Evolutionary conservation across 2,329 filamentous ascomycete species (phyloP).

Genomic region (Calcarisporium arbuscula): DNA sequence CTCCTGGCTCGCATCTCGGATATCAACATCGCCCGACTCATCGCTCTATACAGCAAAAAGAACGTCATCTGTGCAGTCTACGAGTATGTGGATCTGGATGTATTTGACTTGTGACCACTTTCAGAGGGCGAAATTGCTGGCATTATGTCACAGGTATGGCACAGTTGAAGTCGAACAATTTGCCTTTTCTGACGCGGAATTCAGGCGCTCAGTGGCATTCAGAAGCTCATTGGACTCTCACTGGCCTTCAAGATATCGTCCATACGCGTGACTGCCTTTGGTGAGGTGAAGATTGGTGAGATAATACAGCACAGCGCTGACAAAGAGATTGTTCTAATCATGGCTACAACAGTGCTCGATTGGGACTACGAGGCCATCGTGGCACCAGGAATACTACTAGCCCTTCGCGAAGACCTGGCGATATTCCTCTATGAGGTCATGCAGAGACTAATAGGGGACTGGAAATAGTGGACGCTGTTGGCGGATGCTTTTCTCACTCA

Average conservation of each 20-base stretch:
- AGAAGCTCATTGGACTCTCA: neutral
- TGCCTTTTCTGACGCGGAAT: neutral
- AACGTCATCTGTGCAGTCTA: neutral
- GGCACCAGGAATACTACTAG: no score
- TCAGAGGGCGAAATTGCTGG: slow-evolving; percentile 2
- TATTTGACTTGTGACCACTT: slow-evolving; percentile 1
- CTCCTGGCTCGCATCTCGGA: neutral
- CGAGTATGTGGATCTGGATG: slow-evolving; percentile 1
- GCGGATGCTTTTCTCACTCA: neutral
- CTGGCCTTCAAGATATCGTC: neutral
- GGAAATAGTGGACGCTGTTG: no score
- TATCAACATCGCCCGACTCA: neutral
- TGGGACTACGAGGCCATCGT: no score
- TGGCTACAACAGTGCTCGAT: no score
- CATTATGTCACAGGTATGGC: slow-evolving; percentile 2
- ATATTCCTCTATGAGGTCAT: no score
- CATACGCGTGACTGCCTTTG: slow-evolving; percentile 1
- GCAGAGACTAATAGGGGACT: no score
- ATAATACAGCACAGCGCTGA: no score
- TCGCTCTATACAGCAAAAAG: neutral
- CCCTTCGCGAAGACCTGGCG: no score
- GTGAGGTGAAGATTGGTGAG: slow-evolving; percentile 2
- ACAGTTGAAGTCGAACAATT: neutral
- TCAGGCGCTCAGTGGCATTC: neutral
- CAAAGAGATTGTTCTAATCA: no score